Evolutionary conservation across 1,284 basidiomycete genomes (phyloP), one percentile per base, ranked within the genome.

Genomic region (Pisolithus thermaeus): DNA sequence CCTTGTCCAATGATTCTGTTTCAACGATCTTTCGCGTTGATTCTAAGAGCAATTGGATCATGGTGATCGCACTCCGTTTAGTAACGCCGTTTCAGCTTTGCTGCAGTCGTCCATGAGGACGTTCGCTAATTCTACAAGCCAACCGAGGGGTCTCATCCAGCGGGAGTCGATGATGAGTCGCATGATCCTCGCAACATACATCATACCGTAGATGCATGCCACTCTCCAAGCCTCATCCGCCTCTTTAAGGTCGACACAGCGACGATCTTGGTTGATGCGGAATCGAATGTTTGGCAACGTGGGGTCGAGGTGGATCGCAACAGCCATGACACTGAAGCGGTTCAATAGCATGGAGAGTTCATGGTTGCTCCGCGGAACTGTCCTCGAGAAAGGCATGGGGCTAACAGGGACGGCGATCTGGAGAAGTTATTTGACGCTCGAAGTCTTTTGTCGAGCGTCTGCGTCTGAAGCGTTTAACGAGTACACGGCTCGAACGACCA

Each of bases 341-440:
- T 98, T 97, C 68, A 89, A 85, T 11, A 97, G 75, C 74, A 87
- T 85, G 0, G 91, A 90, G 2, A 92, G 74, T 49, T 90, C 82
- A 35, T 79, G 72, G 3, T 66, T 58, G 1, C 75, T 74, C 0
- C 84, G 81, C 4, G 82, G 74, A 16, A 70, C 64, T 28, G 73
- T 68, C 47, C 81, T 78, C 14, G 78, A 78, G 66, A 87, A 87
- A 1, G 81, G 74, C 3, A 93, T 76, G 8, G 79, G 73, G 3
- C 85, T 80, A 18, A 94, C 79, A 0, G 95, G 92, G 9, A 87
- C 80, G 22, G 87, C 80, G 32, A 91, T 73, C n/a, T n/a, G n/a
- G n/a, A n/a, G n/a, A n/a, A n/a, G n/a, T n/a, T n/a, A n/a, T n/a
- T n/a, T n/a, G n/a, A n/a, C n/a, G 48, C 79, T 73, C 41, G 74